phyloP scores from a whole-genome alignment of 345 rosid species.

The Gynandropsis gynandra region DNA sequence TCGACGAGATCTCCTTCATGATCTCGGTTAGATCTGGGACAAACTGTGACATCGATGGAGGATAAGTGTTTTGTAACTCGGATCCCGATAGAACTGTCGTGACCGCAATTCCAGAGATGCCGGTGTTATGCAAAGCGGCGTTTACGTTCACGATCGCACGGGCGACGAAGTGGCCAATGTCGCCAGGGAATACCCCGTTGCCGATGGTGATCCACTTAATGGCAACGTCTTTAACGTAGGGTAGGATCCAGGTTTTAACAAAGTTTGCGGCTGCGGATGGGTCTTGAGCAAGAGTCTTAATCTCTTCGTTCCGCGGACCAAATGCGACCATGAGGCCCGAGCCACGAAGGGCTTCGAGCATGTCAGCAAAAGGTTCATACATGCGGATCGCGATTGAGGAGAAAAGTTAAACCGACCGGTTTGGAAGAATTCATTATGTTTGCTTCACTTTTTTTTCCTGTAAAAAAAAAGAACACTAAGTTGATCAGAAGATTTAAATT shows the following conservation, averaged over 20 bases:
- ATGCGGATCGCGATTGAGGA: conserved; percentile 15
- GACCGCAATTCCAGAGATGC: conserved; percentile 17
- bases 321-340: conserved; percentile 23
- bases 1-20: conserved; percentile 20
- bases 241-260: conserved; percentile 15
- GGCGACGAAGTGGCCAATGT: conserved; percentile 6
- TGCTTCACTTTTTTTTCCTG: too few relatives aligned
- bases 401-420: too few relatives aligned
- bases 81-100: conserved; percentile 20
- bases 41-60: conserved; percentile 31
- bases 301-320: conserved; percentile 28
- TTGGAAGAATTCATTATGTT: too few relatives aligned
- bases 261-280: conserved; percentile 23
- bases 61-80: conserved; percentile 25
- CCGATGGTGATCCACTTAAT: conserved; percentile 33
- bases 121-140: not conserved
- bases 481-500: too few relatives aligned
- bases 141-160: conserved; percentile 27
- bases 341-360: conserved; percentile 26
- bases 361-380: conserved; percentile 29
- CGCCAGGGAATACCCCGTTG: conserved; percentile 32
- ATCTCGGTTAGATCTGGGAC: not conserved
- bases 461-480: too few relatives aligned
- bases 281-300: conserved; percentile 17
- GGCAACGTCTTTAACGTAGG: conserved; percentile 17